phyloP scores from a whole-genome alignment of 202 grass and related monocot genomes.

The Digitaria exilis region DNA sequence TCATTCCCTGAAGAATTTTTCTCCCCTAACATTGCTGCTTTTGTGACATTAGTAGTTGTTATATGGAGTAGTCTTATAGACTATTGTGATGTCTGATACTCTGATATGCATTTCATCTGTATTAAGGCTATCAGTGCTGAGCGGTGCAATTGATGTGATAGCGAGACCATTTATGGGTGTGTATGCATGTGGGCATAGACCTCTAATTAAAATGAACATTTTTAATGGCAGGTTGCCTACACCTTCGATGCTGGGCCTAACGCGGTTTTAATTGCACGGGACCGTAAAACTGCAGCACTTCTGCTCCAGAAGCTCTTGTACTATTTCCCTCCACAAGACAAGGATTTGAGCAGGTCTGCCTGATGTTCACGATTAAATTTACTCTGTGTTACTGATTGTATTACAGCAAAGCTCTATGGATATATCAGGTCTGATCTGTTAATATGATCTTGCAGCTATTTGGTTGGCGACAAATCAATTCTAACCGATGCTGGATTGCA shows the following conservation, averaged over 20 bases:
- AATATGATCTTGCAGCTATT: slow-evolving; percentile 49
- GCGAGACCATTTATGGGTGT: neutral
- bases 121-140: neutral
- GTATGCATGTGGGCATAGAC: neutral
- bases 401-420: neutral
- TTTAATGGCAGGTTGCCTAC: slow-evolving; percentile 66
- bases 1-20: neutral
- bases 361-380: neutral
- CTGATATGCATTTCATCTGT: slow-evolving; percentile 11
- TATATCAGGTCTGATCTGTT: slow-evolving; percentile 21
- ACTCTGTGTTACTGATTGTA: neutral
- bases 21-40: neutral
- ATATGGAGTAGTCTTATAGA: neutral
- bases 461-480: slow-evolving; percentile 87
- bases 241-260: slow-evolving; percentile 93
- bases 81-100: neutral
- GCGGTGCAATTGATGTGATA: neutral
- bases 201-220: neutral
- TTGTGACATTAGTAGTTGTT: neutral
- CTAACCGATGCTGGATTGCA: slow-evolving; percentile 63
- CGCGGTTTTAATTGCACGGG: slow-evolving; percentile 72
- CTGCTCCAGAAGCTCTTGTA: slow-evolving; percentile 77
- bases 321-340: slow-evolving; percentile 67
- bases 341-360: slow-evolving; percentile 61
- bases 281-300: slow-evolving; percentile 64